Base-by-base conservation (phyloP, 2,329 filamentous ascomycete species). In the Scolecobasidium constrictum region DNA sequence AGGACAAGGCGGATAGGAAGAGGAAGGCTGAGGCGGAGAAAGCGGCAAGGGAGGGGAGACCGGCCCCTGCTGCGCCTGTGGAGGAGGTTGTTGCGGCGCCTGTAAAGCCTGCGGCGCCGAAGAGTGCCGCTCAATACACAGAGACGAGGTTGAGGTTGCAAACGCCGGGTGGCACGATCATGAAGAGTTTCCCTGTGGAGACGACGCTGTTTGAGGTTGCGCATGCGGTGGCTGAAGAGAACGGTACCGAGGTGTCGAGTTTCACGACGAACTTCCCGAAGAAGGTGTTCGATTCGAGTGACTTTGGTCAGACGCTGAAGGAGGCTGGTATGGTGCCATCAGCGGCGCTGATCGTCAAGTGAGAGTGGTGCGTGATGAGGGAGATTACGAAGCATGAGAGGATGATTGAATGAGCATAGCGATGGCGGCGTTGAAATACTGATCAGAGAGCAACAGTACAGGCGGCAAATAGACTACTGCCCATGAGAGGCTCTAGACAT, bases 191-290 rank as follows among this genome's bases (percentile, higher is more conserved):
- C 49, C 81, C 86, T 0, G 87, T 85, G 4, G 86, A 93, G 46
- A 93, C 87, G 3, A 96, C 92, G 0, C 67, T 98, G 9, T 94
- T 94, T 53, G 90, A 98, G 65, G 80, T 98, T 40, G 87, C 85
- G 1, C 78, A 88, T 52, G 74, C 80, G 45, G 59, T 98, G 18
- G 68, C 78, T 57, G 62, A 74, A 39, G 86, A 95, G 48, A 78
- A 75, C 39, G 86, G 83, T 0, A 61, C 75, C 4, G 64, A 77
- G 3, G 82, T 93, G 12, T 74, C 69, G 18, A 86, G 78, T 52
- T 95, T 98, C 58, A 78, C 81, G 2, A 83, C 82, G 53, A 95
- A 80, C 16, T 96, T 93, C 54, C 92, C 92, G 0, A 78, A 77
- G 56, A 94, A 95, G 69, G 76, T 78, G 0, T 96, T 83, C 49